These are phyloP conservation scores for Puccinia triticina DNA, from an alignment of 1,284 basidiomycete species.

Conservation along the genomic window DNA sequence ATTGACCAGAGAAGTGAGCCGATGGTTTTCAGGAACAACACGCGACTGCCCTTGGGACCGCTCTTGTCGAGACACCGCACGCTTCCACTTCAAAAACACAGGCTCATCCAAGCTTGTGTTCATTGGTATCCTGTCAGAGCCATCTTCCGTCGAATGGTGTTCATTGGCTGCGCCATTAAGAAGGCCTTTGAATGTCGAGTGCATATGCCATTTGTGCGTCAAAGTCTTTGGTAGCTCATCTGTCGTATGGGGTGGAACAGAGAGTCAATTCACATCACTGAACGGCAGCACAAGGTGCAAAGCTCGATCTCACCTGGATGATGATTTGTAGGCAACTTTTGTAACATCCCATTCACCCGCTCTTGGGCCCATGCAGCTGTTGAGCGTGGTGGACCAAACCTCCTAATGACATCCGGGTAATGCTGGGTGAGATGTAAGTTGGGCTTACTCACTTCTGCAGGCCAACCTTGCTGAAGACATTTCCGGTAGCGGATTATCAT, in stretches of 20 bases:
- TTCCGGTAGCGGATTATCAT: background rate
- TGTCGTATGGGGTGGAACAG: too few species aligned
- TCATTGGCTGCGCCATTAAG: background rate
- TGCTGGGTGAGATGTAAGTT: background rate
- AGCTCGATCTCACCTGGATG: background rate
- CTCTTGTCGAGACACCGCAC: background rate
- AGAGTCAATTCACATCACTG: background rate
- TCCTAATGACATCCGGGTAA: too few species aligned
- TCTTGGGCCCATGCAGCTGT: background rate
- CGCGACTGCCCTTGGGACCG: background rate
- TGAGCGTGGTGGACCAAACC: too few species aligned
- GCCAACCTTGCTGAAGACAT: background rate
- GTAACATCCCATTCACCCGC: background rate
- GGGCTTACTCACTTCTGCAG: background rate
- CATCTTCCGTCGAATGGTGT: background rate
- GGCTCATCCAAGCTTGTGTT: too few species aligned
- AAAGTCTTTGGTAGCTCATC: conserved; percentile 3
- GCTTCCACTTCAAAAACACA: too few species aligned
- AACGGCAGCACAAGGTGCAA: too few species aligned
- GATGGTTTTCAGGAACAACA: too few species aligned
- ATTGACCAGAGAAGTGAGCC: too few species aligned
- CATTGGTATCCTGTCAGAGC: too few species aligned
- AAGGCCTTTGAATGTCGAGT: background rate
- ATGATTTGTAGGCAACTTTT: background rate
- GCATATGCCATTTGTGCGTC: background rate